Evolutionary conservation across 352 stramenopile species (phyloP).

Genomic region (Globisporangium nodosum): DNA sequence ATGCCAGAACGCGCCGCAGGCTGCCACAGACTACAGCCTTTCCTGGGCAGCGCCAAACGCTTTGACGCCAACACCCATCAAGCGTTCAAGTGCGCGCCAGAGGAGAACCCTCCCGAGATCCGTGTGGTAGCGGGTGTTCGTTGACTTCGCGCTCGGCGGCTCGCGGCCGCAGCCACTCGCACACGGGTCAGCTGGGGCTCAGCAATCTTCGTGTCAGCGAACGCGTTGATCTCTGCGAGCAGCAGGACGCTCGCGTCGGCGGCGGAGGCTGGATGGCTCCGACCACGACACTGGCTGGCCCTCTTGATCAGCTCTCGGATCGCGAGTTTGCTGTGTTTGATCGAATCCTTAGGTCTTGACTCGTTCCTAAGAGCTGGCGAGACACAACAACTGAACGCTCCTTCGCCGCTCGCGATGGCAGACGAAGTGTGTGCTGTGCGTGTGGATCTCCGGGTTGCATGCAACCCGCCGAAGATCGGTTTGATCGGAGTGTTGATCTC

Average conservation of each 20-base stretch:
- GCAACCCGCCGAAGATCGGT: background rate
- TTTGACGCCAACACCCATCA: background rate
- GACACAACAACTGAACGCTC: no score
- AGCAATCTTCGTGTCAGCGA: background rate
- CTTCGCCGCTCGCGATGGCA: no score
- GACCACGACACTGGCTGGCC: background rate
- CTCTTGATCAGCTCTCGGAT: background rate
- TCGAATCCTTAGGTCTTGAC: no score
- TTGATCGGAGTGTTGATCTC: background rate
- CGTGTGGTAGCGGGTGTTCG: background rate
- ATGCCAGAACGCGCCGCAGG: no score
- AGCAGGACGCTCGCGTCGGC: background rate
- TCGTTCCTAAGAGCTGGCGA: no score
- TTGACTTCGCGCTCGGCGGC: background rate
- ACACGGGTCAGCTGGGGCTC: background rate
- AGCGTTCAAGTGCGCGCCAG: background rate
- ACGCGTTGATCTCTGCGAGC: background rate
- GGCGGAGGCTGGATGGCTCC: background rate
- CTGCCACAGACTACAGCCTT: no score
- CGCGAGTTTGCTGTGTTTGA: background rate
- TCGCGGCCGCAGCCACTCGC: background rate
- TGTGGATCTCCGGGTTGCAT: no score
- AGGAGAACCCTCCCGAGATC: background rate
- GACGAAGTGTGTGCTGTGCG: no score
- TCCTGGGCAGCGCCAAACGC: no score